Conservation (phyloP, 345 rosid genomes). For the Moringa oleifera region DNA sequence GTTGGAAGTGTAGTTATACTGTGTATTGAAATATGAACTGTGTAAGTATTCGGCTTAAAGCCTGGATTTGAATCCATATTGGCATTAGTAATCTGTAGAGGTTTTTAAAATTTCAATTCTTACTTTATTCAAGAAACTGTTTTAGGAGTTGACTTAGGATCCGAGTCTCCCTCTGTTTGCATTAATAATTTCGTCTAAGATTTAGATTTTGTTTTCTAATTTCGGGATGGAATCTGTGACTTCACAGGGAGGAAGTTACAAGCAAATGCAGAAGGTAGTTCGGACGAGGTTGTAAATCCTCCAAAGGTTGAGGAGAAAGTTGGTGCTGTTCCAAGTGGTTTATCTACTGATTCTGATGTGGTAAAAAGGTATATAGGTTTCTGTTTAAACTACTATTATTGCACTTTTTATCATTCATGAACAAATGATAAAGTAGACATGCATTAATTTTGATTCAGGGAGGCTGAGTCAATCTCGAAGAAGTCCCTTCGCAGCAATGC, state of each 20-base stretch:
- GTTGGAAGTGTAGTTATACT: background rate
- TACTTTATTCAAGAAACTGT: background rate
- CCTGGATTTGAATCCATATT: background rate
- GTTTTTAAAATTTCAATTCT: background rate
- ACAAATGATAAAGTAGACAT: background rate
- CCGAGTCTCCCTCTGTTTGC: background rate
- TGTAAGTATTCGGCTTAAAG: background rate
- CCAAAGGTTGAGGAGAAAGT: constrained; percentile 93
- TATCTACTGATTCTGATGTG: constrained; percentile 94
- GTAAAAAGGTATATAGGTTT: constrained; percentile 52
- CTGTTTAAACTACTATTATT: background rate
- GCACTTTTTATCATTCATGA: too few species aligned
- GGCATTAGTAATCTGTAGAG: background rate
- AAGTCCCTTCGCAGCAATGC: constrained; percentile 74
- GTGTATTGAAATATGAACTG: background rate
- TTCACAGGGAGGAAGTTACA: constrained; percentile 63
- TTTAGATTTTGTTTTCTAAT: background rate
- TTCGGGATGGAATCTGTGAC: constrained; percentile 23
- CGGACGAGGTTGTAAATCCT: constrained; percentile 58
- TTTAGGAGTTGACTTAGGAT: background rate
- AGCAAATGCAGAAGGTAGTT: constrained; percentile 70
- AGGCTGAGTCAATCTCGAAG: constrained; percentile 88
- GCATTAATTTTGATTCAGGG: constrained; percentile 38
- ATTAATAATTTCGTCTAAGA: background rate
- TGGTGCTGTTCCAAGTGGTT: constrained; percentile 85